phyloP scores from a whole-genome alignment of 2,329 filamentous ascomycete genomes.

The Fusarium sacchari region DNA sequence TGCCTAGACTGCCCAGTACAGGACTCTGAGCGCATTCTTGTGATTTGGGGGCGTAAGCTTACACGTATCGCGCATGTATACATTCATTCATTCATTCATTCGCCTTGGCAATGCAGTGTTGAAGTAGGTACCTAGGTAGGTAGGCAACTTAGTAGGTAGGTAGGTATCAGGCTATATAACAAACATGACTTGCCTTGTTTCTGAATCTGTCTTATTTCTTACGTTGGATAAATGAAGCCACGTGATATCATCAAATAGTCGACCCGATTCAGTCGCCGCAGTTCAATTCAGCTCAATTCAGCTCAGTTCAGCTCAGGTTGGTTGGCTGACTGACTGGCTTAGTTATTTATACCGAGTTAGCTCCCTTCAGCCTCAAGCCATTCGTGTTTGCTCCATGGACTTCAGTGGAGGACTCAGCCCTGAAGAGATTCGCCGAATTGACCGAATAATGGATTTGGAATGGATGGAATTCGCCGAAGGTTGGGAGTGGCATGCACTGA shows the following conservation, averaged over 20 bases:
- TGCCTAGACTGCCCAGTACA: too few species aligned
- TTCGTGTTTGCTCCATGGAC: not conserved
- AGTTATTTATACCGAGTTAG: not conserved
- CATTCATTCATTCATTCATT: too few species aligned
- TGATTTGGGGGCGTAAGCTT: not conserved
- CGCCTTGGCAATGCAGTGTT: not conserved
- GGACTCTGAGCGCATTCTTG: not conserved
- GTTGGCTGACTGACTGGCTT: not conserved
- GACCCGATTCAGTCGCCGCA: not conserved
- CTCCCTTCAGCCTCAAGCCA: not conserved
- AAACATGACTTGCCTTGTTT: not conserved
- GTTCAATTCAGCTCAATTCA: not conserved
- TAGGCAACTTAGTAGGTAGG: too few species aligned
- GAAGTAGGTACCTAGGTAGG: not conserved
- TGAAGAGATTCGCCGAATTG: constrained; percentile 5
- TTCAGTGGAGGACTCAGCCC: constrained; percentile 2
- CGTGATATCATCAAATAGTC: constrained; percentile 14
- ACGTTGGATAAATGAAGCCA: not conserved
- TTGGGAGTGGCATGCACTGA: constrained; percentile 17
- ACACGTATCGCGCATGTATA: not conserved
- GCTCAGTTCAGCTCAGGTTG: not conserved
- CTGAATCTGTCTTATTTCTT: not conserved
- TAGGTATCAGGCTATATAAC: not conserved
- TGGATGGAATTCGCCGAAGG: constrained; percentile 16
- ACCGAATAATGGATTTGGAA: constrained; percentile 18